Evolutionary conservation across 2,329 filamentous ascomycete species (phyloP), one percentile per base, ranked within the genome.

Genomic region (Neoscytalidium dimidiatum): DNA sequence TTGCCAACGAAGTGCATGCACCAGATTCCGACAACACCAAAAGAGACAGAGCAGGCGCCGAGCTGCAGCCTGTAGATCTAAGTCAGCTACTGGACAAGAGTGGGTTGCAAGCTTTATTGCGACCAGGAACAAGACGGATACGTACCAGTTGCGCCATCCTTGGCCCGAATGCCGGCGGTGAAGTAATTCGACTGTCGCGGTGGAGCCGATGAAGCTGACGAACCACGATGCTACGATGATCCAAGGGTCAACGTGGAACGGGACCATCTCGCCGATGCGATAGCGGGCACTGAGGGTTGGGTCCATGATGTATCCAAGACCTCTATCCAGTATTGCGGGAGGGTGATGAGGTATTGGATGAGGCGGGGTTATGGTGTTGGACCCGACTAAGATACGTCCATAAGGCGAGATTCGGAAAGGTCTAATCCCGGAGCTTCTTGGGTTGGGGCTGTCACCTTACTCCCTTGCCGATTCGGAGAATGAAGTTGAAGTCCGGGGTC

Each of bases 1-100:
- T 95, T 94, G 23, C 92, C 92, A 69, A 95, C 90, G 71, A 91
- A 94, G 74, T 95, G 92, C 90, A 89, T 81, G 66, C 79, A 80
- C 77, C 77, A 85, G 56, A 84, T 83, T 17, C 82, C 82, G 52
- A 83, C 80, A 7, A 83, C 69, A 17, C 82, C 78, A 72, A 83
- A 79, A 1, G 80, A 79, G 1, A 81, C 72, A 38, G 78, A 72
- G 65, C 78, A 81, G 26, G 73, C 73, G 46, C 73, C 70, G 17
- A 80, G 75, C 66, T 83, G 79, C 11, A 80, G 68, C 76, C 78
- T 81, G 62, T 66, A 9, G 33, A 3, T 19, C 26, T 0, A 11
- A n/a, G 13, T 48, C 17, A 21, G 52, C 68, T 43, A 69, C 61
- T 51, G 28, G 9, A 14, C 4, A 3, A 23, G 9, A 35, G 7